phyloP scores from a whole-genome alignment of 176 grass and related monocot genomes.

The Eremochloa ophiuroides region DNA sequence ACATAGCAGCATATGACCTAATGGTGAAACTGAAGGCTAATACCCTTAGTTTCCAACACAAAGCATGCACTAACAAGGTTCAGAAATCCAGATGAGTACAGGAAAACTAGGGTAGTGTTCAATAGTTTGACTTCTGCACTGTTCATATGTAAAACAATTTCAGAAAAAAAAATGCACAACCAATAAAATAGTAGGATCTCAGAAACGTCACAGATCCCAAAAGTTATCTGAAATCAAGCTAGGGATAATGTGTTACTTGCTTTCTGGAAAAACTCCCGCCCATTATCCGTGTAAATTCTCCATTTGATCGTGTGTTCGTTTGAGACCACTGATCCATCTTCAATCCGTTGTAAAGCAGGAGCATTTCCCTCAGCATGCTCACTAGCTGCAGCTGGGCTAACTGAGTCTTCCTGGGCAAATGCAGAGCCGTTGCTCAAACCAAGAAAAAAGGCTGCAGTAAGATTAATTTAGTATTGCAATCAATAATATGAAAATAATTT shows the following conservation, averaged over 20 bases:
- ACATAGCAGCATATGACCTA: not conserved
- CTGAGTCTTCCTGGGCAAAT: slow-evolving; percentile 61
- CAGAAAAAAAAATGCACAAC: not conserved
- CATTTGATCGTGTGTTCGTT: slow-evolving; percentile 85
- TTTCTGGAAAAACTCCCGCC: slow-evolving; percentile 61
- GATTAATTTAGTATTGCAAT: slow-evolving; percentile 8
- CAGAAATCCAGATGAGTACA: not conserved
- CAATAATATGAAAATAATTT: not conserved
- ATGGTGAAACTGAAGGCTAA: not conserved
- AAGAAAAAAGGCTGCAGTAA: slow-evolving; percentile 51
- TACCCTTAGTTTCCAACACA: not conserved
- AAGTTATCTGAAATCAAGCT: slow-evolving; percentile 13
- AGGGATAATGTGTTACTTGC: slow-evolving; percentile 47
- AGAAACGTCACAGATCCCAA: not conserved
- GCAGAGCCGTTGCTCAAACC: slow-evolving; percentile 37
- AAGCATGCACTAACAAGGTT: not conserved
- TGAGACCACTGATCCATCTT: slow-evolving; percentile 88
- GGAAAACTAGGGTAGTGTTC: not conserved
- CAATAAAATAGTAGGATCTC: not conserved
- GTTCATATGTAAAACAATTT: not conserved
- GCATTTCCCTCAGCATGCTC: slow-evolving; percentile 43
- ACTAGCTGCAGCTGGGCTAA: slow-evolving; percentile 35
- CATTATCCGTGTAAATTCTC: slow-evolving; percentile 87
- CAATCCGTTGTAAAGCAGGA: slow-evolving; percentile 48
- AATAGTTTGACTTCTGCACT: slow-evolving; percentile 2